Conservation (phyloP, 176 grass and related monocot species). For the Aegilops tauschii region DNA sequence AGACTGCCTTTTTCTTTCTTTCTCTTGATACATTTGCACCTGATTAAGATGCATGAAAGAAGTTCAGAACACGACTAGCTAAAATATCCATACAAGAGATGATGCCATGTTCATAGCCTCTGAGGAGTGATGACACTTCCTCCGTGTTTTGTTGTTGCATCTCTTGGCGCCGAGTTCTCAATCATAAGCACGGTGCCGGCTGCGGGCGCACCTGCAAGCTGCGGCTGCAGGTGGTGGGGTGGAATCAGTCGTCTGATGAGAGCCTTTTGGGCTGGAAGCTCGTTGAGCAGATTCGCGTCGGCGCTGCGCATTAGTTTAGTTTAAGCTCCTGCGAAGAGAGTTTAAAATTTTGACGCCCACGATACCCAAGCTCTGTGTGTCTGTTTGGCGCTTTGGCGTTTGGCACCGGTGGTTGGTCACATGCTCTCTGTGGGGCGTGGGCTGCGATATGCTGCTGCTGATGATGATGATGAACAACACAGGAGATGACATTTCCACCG, state of each 20-base stretch:
- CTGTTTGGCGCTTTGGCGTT: background rate
- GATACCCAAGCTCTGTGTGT: background rate
- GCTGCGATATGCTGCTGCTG: background rate
- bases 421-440: background rate
- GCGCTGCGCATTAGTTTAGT: slow-evolving; percentile 18
- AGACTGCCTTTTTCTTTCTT: slow-evolving; percentile 4
- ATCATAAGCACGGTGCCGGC: slow-evolving; percentile 30
- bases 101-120: background rate
- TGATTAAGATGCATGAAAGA: slow-evolving; percentile 6
- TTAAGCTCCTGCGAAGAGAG: background rate
- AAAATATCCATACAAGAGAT: background rate
- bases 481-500: background rate
- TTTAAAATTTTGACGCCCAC: background rate
- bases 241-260: slow-evolving; percentile 35
- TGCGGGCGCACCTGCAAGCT: background rate
- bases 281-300: slow-evolving; percentile 22
- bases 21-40: background rate
- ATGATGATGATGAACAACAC: background rate
- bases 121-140: background rate
- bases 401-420: background rate
- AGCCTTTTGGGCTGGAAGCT: slow-evolving; percentile 30
- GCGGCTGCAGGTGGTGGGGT: slow-evolving; percentile 19
- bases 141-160: background rate
- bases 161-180: slow-evolving; percentile 13
- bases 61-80: background rate